A percentile compares a stretch with the other conserved stretches of the same genome.
Evolutionary conservation across 129 eudicot genomes (phyloP).

Genomic region (Centella asiatica): DNA sequence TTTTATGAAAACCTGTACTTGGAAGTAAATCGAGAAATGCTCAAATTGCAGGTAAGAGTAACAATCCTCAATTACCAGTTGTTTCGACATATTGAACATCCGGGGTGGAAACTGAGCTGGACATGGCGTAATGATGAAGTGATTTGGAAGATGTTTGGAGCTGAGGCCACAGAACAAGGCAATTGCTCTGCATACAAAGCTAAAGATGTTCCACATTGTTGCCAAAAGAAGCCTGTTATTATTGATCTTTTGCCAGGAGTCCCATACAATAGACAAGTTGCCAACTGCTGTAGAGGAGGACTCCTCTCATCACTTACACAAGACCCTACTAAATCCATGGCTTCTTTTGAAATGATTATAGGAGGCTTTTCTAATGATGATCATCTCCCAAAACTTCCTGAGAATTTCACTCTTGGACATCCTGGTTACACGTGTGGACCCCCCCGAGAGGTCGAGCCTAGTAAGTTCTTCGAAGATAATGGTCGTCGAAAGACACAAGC

Average conservation of each 20-base stretch:
- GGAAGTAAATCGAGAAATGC: no score
- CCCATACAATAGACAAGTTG: slow-evolving; percentile 45
- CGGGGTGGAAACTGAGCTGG: slow-evolving; percentile 85
- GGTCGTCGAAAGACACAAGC: slow-evolving; percentile 76
- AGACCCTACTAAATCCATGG: slow-evolving; percentile 31
- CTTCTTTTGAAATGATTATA: slow-evolving; percentile 51
- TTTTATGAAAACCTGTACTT: no score
- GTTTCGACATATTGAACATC: slow-evolving; percentile 55
- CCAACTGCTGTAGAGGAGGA: slow-evolving; percentile 78
- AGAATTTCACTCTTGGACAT: slow-evolving; percentile 46
- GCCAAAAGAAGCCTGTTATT: slow-evolving; percentile 58
- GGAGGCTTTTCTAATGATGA: slow-evolving; percentile 10
- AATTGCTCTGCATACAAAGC: slow-evolving; percentile 38
- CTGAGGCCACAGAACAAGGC: slow-evolving; percentile 79
- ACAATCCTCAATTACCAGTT: slow-evolving; percentile 62
- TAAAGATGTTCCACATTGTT: slow-evolving; percentile 48
- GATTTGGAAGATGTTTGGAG: slow-evolving; percentile 66
- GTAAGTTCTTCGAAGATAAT: slow-evolving; percentile 40
- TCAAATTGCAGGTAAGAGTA: slow-evolving; percentile 34
- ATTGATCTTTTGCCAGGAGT: slow-evolving; percentile 72
- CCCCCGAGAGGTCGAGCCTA: slow-evolving; percentile 45
- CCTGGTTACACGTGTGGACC: slow-evolving; percentile 77
- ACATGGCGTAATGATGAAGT: slow-evolving; percentile 57
- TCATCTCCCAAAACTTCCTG: slow-evolving; percentile 19
- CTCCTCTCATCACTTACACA: slow-evolving; percentile 54